A percentile compares a stretch with the other conserved stretches of the same genome.
Evolutionary conservation across 257 asterid genomes (phyloP).

Genomic region (Misopates orontium): DNA sequence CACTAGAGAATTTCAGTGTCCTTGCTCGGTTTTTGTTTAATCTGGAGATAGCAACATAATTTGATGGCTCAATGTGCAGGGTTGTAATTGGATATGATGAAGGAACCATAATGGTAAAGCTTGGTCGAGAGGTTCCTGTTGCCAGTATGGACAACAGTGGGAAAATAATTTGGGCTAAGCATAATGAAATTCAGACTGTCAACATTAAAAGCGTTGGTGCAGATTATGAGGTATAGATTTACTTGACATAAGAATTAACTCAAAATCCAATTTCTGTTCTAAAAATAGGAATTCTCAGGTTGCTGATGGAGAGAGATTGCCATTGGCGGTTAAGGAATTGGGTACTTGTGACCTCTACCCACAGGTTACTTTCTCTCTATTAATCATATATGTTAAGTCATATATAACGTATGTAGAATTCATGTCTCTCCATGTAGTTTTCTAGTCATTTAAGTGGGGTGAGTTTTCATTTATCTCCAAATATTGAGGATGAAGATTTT

Average conservation of each 20-base stretch:
- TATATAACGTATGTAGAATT: not conserved
- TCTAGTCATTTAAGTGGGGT: slow-evolving; percentile 18
- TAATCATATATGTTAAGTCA: not conserved
- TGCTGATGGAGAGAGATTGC: slow-evolving; percentile 95
- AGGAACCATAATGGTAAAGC: slow-evolving; percentile 97
- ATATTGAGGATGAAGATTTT: not conserved
- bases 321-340: slow-evolving; percentile 91
- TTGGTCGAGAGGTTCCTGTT: slow-evolving; percentile 96
- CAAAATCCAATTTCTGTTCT: slow-evolving; percentile 22
- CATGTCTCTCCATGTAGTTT: slow-evolving; percentile 15
- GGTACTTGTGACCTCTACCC: slow-evolving; percentile 99
- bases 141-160: slow-evolving; percentile 98
- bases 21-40: slow-evolving; percentile 2
- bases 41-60: slow-evolving; percentile 20
- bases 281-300: slow-evolving; percentile 47
- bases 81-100: slow-evolving; percentile 97
- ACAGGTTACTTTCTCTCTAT: slow-evolving; percentile 56
- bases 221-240: slow-evolving; percentile 67
- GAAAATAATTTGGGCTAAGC: slow-evolving; percentile 96
- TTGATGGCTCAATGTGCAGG: slow-evolving; percentile 46
- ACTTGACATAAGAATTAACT: not conserved
- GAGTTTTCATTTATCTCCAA: not conserved
- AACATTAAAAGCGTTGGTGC: slow-evolving; percentile 92
- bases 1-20: slow-evolving; percentile 3
- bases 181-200: slow-evolving; percentile 95